A percentile compares a stretch with the other conserved stretches of the same genome.
These are phyloP conservation scores for Paramecium pentaurelia DNA, from an alignment of 73 alveolate species.

Conservation along the genomic window DNA sequence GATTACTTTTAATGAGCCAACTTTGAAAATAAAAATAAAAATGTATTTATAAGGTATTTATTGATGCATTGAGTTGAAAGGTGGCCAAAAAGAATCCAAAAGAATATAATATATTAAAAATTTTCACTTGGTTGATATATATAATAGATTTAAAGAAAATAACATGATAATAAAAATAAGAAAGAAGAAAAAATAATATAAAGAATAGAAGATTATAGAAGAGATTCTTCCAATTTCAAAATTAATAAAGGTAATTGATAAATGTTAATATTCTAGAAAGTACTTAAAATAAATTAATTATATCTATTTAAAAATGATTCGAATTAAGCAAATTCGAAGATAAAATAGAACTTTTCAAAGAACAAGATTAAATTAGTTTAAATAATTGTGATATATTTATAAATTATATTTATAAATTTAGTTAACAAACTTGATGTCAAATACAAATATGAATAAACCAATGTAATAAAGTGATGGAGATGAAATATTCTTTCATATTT, in stretches of 20 bases:
- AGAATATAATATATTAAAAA: too few species aligned
- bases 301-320: not conserved
- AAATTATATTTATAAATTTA: not conserved
- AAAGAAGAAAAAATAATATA: not conserved
- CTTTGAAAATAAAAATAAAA: too few species aligned
- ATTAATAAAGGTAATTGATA: not conserved
- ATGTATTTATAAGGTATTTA: too few species aligned
- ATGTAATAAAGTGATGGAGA: slow-evolving; percentile 13
- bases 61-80: too few species aligned
- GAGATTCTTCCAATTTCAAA: not conserved
- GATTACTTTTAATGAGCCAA: too few species aligned
- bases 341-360: not conserved
- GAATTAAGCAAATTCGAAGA: not conserved
- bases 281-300: not conserved
- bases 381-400: not conserved
- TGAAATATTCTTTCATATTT: not conserved
- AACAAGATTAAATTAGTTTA: not conserved
- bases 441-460: not conserved
- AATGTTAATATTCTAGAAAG: not conserved
- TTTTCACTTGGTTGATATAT: too few species aligned
- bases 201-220: not conserved
- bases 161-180: too few species aligned
- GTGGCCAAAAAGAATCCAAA: too few species aligned
- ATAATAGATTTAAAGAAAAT: too few species aligned
- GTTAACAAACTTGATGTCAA: not conserved